Base-by-base conservation (phyloP, 441 rosid species). In the Macaranga tanarius region DNA sequence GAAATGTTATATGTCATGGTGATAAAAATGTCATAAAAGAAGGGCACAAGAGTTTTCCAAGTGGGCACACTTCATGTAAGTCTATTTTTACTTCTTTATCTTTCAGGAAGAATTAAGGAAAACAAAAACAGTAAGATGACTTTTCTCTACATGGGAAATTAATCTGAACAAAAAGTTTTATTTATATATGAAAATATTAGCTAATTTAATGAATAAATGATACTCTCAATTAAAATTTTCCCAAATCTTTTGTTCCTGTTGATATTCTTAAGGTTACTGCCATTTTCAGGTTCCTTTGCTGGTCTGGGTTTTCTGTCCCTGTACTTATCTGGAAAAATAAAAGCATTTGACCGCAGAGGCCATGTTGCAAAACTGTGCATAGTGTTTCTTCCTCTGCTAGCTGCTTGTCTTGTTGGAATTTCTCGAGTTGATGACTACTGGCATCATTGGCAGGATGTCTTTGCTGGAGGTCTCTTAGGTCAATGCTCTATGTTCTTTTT, bases 361-460 rank as follows among this genome's bases (percentile, higher is more conserved):
- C 99, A 94, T 67, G 81, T 90, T 72, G 99, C 95, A 48, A 94
- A 94, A 77, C 84, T 94, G 22, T 90, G 96, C 73, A 61, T 94
- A 12, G 65, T 89, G 72, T 72, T 92, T 75, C 80, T 90, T 66
- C 97, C 99, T 72, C 60, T 92, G 68, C 86, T 94, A 68, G 62
- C 68, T 62, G 96, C 97, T 52, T 72, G 89, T 52, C 95, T 92
- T 65, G 93, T 94, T 9, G 99, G 88, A 23, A 79, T 92, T 59
- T 90, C 99, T 72, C 90, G 97, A 74, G 97, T 94, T 70, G 97
- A 92, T 76, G 97, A 94, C 84, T 94, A 94, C 79, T 87, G 97
- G 97, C 99, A 94, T 83, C 97, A 94, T 64, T 94, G 99, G 99
- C 93, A 87, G 76, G 99, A 94, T 73, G 97, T 92, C 63, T 92